Base-by-base conservation (phyloP, 1,139 yeast genomes). In the Candida mesenterica region DNA sequence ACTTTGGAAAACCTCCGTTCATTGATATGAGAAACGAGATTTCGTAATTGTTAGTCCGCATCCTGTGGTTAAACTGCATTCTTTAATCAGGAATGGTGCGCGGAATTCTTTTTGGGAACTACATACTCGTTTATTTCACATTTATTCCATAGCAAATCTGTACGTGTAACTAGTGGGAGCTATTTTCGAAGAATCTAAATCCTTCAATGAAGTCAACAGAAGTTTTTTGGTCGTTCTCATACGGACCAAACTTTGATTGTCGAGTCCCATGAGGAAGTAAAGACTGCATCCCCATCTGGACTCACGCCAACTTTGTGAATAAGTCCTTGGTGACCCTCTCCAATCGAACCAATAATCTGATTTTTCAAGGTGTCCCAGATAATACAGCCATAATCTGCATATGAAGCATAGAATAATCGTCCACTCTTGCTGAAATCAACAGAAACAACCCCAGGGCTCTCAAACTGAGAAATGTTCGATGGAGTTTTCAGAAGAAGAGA, bases 361-460 rank as follows among this genome's bases (percentile, higher is more conserved):
- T 78, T 79, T 42, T 76, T 79, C 24, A 89, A 62, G 2, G 78
- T 66, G 53, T 89, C 97, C 95, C 96, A 86, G 3, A 85, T 72
- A 17, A 83, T 64, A 47, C 92, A 80, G 1, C 86, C 82, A 32
- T 77, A 74, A 41, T 87, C 94, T 0, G 89, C 78, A 57, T 86
- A 86, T 37, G 94, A 83, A 1, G 82, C 71, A 54, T 82, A 83
- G 60, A 88, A 62, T 18, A 88, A 58, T 33, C 97, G 61, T 0
- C 96, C 96, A 30, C 92, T 82, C 7, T 62, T 65, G 28, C 95
- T 82, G 51, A 84, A 82, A 52, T 82, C 92, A 14, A 88, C 53
- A 0, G 94, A 79, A 9, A 77, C 65, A 15, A 88, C 81, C 4
- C 88, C 88, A 8, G 79, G 77, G 30, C 71, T 69, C 37, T 80